Base-by-base conservation (phyloP, 2,329 filamentous ascomycete genomes). In the Aspergillus fijiensis region DNA sequence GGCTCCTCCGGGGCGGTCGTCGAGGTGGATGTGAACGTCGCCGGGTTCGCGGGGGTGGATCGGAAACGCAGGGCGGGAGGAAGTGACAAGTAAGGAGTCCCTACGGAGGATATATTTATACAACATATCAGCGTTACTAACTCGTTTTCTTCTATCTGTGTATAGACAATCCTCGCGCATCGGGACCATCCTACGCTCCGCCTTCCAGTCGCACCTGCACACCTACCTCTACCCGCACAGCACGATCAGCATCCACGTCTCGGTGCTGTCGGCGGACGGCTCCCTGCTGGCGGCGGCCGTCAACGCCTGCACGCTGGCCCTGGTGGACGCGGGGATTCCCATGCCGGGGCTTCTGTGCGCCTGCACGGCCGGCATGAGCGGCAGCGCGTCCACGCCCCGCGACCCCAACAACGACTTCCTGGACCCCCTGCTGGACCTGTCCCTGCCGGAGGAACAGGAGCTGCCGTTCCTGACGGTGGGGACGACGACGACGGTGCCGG, bases 241-340 rank as follows among this genome's bases (percentile, higher is more conserved):
- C 60, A 90, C 88, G 33, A 96, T 99, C 73, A 85, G 84, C 47
- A 84, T 99, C 58, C 88, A 89, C 25, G 84, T 99, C 1, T 91
- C 96, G 74, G 87, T 99, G 39, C 87, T 99, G 49, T 90, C 89
- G 0, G 89, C 96, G 67, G 95, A 99, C 74, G 95, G 95, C 29
- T 93, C 90, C 0, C 84, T 98, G 2, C 87, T 99, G 21, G 92
- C 94, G 0, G 90, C 92, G 0, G 91, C 94, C 50, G 82, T 98
- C 67, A 99, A 99, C 71, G 95, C 95, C 4, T 86, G 90, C 0
- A 96, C 94, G 0, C 85, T 99, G 12, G 95, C 95, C 0, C 86
- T 98, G 23, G 89, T 98, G 63, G 95, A 99, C 73, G 95, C 95
- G 0, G 95, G 95, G 55, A 89, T 99, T 21, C 95, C 95, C 25